A percentile compares a stretch with the other conserved stretches of the same genome.
These are phyloP conservation scores for Pholiota molesta DNA, from an alignment of 768 basidiomycete genomes.

Conservation along the genomic window DNA sequence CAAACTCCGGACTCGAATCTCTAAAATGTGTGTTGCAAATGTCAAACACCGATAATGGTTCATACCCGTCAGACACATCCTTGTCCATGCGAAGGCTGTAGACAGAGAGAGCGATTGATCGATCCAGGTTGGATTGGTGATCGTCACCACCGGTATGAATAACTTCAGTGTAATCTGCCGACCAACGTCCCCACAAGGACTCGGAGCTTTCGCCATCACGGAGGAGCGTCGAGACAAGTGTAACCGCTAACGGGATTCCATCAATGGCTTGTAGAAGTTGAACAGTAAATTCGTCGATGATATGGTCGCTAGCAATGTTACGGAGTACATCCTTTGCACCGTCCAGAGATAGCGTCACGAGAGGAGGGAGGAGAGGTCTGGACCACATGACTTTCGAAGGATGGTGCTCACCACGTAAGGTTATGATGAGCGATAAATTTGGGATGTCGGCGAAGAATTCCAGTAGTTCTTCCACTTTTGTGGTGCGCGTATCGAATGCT, in stretches of 20 bases:
- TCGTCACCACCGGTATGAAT: constrained; percentile 30
- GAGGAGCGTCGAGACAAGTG: constrained; percentile 33
- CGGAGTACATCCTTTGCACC: constrained; percentile 28
- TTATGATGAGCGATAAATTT: constrained; percentile 28
- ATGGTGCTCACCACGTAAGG: constrained; percentile 32
- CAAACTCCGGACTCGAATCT: no score
- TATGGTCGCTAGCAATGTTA: constrained; percentile 22
- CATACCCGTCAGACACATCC: no score
- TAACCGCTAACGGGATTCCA: constrained; percentile 37
- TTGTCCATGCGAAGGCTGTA: constrained; percentile 29
- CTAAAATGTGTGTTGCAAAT: no score
- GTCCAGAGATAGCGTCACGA: constrained; percentile 28
- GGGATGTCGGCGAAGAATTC: constrained; percentile 22
- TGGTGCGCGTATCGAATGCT: constrained; percentile 20
- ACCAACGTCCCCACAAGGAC: constrained; percentile 35
- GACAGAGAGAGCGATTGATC: constrained; percentile 33
- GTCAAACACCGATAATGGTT: no score
- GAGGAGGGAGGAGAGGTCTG: constrained; percentile 23
- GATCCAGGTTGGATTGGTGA: constrained; percentile 30
- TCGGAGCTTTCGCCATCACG: no score
- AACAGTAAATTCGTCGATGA: constrained; percentile 24
- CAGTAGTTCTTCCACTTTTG: constrained; percentile 28
- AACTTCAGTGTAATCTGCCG: constrained; percentile 29
- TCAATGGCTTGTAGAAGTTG: constrained; percentile 32
- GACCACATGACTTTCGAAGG: constrained; percentile 30